Evolutionary conservation across 306 rosid genomes (phyloP), one percentile per base, ranked within the genome.

Genomic region (Inga laurina): DNA sequence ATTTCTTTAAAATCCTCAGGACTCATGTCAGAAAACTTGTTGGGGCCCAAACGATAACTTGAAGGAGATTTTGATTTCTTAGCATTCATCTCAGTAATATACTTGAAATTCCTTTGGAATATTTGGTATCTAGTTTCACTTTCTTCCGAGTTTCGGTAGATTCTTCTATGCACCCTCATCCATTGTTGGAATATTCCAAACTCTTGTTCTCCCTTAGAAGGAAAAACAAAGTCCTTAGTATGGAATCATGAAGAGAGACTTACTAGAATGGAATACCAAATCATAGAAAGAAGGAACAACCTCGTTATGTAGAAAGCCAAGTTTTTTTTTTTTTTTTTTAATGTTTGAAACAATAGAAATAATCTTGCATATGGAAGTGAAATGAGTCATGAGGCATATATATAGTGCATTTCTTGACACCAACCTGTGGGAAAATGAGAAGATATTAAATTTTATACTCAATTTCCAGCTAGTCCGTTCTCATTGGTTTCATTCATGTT

Each of bases 61-160:
- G 30, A 27, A 27, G 27, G 27, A 27, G 0, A 27, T 27, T 27
- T 27, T 1, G 34, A 81, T 74, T 75, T 86, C 77, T 68, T 64
- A 71, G 83, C 84, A 76, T 86, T 90, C 78, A 39, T 81, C 81
- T 89, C 87, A 57, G 48, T 30, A 37, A 91, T 82, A 75, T 77
- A 79, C 72, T 74, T 89, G 77, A 91, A 72, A n/a, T 88, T 89
- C 44, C 66, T 82, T 78, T 88, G 67, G 78, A 90, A 90, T 46
- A 79, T 88, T 72, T 84, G 76, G 24, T 82, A 82, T 82, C 88
- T 88, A 80, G 21, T 51, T 77, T 84, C 85, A n/a, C 54, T 83
- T 76, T 89, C 92, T 68, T 85, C 90, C 3, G 49, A 52, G 32
- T 79, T 81, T 27, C 71, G 62, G 83, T 91, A 91, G 30, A 77